Percentiles rank a stretch among this genome's conserved stretches.
Evolutionary conservation across 2,329 filamentous ascomycete species (phyloP).

Genomic region (Arthrinium puccinioides): DNA sequence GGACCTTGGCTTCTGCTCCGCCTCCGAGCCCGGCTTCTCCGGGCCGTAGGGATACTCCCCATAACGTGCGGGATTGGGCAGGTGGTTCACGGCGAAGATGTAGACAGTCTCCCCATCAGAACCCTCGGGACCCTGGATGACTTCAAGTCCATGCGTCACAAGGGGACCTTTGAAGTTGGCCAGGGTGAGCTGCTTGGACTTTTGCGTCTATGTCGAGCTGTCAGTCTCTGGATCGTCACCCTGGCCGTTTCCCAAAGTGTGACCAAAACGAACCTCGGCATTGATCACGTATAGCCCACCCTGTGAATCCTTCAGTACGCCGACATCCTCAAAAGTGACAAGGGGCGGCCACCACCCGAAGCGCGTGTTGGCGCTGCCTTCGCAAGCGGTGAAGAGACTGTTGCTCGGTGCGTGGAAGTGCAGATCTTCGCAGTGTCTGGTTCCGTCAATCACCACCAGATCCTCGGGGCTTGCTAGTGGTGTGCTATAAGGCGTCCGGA

Average conservation of each 20-base stretch:
- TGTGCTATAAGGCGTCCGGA: constrained; percentile 9
- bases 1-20: constrained; percentile 35
- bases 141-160: constrained; percentile 53
- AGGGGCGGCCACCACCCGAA: constrained; percentile 47
- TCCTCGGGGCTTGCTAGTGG: constrained; percentile 14
- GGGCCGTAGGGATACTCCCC: not conserved
- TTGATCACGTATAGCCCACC: constrained; percentile 47
- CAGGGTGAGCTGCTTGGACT: constrained; percentile 36
- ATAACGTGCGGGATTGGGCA: constrained; percentile 37
- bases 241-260: too few species aligned
- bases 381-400: constrained; percentile 49
- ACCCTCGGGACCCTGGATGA: constrained; percentile 40
- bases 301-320: constrained; percentile 23
- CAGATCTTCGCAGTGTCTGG: constrained; percentile 51
- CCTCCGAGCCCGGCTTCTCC: constrained; percentile 10
- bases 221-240: too few species aligned
- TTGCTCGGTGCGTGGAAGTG: constrained; percentile 43
- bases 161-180: constrained; percentile 46
- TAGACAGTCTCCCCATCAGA: constrained; percentile 37
- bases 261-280: constrained; percentile 32
- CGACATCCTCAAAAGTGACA: constrained; percentile 30
- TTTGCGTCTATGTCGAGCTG: constrained; percentile 35
- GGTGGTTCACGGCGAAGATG: constrained; percentile 54
- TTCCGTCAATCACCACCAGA: constrained; percentile 40
- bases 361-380: constrained; percentile 32